These are phyloP conservation scores for Astrocystis sublimbata DNA, from an alignment of 495 filamentous ascomycete genomes.

Conservation along the genomic window DNA sequence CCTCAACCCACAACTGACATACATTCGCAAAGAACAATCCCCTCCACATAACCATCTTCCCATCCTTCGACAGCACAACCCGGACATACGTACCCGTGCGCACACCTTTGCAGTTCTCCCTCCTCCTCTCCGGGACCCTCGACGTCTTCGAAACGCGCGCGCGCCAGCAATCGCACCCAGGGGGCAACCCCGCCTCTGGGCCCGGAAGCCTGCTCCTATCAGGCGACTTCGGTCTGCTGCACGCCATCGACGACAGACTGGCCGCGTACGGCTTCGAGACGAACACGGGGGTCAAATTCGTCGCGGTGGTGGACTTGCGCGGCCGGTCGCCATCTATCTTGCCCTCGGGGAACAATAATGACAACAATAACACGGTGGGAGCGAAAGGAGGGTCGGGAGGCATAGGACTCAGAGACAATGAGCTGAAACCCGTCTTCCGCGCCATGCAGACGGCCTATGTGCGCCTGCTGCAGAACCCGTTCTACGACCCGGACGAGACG, in stretches of 20 bases:
- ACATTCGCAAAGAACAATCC: constrained; percentile 94
- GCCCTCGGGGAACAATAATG: constrained; percentile 22
- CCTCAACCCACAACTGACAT: not conserved
- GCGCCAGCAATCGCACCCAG: constrained; percentile 44
- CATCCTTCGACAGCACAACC: constrained; percentile 56
- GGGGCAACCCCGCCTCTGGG: too few species aligned
- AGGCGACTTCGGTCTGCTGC: constrained; percentile 88
- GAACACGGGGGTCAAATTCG: constrained; percentile 90
- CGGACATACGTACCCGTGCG: constrained; percentile 50
- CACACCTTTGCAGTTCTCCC: constrained; percentile 80
- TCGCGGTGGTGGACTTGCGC: constrained; percentile 84
- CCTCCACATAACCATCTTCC: constrained; percentile 88
- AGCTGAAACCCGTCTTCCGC: constrained; percentile 83
- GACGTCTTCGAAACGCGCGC: constrained; percentile 87
- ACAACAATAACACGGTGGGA: constrained; percentile 21
- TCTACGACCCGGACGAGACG: constrained; percentile 88
- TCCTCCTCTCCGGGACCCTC: constrained; percentile 84
- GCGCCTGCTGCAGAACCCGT: constrained; percentile 86
- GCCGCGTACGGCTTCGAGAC: constrained; percentile 94
- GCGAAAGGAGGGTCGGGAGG: constrained; percentile 20
- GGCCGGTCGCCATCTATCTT: too few species aligned
- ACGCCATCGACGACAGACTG: constrained; percentile 88
- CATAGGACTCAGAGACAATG: constrained; percentile 57
- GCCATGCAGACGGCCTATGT: constrained; percentile 92
- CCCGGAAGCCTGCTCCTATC: constrained; percentile 46